phyloP scores from a whole-genome alignment of 495 filamentous ascomycete species.

The Tuber magnatum region DNA sequence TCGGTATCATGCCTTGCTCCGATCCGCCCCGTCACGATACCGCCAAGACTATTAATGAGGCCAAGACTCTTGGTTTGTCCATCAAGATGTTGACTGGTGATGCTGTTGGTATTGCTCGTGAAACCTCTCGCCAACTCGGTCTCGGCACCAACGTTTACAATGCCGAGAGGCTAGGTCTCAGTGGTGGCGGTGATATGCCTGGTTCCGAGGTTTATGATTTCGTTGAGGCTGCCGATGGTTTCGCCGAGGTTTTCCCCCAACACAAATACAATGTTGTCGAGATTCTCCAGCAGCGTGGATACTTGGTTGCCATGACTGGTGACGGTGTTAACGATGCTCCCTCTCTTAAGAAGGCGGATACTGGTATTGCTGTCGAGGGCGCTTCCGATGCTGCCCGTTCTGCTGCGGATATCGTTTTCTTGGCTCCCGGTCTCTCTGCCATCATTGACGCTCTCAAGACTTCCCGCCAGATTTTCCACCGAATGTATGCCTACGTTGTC shows the following conservation, averaged over 20 bases:
- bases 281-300: slow-evolving; percentile 92
- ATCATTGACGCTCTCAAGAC: slow-evolving; percentile 92
- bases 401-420: slow-evolving; percentile 89
- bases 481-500: slow-evolving; percentile 94
- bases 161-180: slow-evolving; percentile 71
- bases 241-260: slow-evolving; percentile 93
- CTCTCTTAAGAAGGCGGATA: slow-evolving; percentile 92
- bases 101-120: slow-evolving; percentile 84
- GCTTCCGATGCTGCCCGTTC: slow-evolving; percentile 87
- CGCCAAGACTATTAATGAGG: slow-evolving; percentile 81
- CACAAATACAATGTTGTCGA: slow-evolving; percentile 98
- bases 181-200: slow-evolving; percentile 79
- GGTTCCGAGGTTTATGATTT: slow-evolving; percentile 90
- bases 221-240: slow-evolving; percentile 90
- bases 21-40: slow-evolving; percentile 90
- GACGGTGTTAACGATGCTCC: slow-evolving; percentile 97
- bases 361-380: slow-evolving; percentile 89
- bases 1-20: slow-evolving; percentile 88
- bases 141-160: slow-evolving; percentile 93
- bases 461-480: slow-evolving; percentile 91
- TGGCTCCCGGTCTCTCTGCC: slow-evolving; percentile 80
- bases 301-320: slow-evolving; percentile 96
- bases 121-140: slow-evolving; percentile 82
- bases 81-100: slow-evolving; percentile 98
- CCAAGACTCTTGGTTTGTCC: slow-evolving; percentile 74